A percentile compares a stretch with the other conserved stretches of the same genome.
Evolutionary conservation across 257 asterid species (phyloP).

Genomic region (Echites panduratus): DNA sequence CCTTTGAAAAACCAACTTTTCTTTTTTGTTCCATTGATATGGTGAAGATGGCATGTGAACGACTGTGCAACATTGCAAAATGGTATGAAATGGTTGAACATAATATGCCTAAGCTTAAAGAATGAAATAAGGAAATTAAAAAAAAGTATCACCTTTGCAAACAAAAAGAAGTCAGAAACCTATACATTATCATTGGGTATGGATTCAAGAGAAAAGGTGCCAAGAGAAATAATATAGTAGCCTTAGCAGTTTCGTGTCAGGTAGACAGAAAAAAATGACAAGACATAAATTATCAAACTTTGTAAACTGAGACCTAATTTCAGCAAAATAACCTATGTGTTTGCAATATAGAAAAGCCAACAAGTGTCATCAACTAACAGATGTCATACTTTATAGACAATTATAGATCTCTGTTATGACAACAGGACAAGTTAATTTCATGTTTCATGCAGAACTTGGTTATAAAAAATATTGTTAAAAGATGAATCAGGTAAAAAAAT

Average conservation of each 20-base stretch:
- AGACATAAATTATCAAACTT: no score
- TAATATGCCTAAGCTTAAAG: background rate
- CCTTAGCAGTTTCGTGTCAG: background rate
- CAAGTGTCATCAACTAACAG: no score
- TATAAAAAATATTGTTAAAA: no score
- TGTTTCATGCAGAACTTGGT: no score
- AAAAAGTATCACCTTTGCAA: background rate
- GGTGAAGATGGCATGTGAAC: slow-evolving; percentile 98
- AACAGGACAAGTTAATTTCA: background rate
- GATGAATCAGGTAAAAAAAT: no score
- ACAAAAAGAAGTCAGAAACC: background rate
- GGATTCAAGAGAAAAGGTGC: background rate
- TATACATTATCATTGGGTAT: background rate
- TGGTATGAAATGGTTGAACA: background rate
- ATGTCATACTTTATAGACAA: no score
- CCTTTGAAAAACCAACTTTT: slow-evolving; percentile 29
- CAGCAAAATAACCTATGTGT: background rate
- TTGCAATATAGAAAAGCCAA: background rate
- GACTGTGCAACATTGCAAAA: slow-evolving; percentile 36
- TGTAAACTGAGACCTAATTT: background rate
- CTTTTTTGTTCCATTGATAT: slow-evolving; percentile 87
- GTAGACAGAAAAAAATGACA: background rate
- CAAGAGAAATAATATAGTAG: background rate
- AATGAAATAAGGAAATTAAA: background rate
- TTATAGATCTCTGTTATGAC: background rate